These are phyloP conservation scores for Amauroascus verrucosus DNA, from an alignment of 2,329 filamentous ascomycete genomes.

Conservation along the genomic window DNA sequence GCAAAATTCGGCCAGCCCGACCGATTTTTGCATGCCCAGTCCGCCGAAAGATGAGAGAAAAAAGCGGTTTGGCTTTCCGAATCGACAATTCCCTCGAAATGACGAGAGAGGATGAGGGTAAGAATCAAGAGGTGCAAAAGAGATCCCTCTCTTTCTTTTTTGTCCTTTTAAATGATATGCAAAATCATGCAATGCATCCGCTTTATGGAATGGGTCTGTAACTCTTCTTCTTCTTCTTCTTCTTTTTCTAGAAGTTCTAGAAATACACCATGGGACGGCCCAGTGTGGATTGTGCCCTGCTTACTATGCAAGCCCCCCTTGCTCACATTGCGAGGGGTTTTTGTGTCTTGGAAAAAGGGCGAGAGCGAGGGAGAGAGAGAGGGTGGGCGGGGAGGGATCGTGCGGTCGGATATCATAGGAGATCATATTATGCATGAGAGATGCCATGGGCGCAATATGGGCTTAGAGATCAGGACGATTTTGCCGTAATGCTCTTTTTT, in stretches of 20 bases:
- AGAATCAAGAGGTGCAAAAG: too few relatives aligned
- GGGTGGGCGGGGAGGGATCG: neutral
- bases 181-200: too few relatives aligned
- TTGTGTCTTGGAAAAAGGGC: neutral
- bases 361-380: neutral
- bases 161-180: too few relatives aligned
- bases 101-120: too few relatives aligned
- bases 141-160: neutral
- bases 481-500: too few relatives aligned
- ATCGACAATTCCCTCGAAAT: too few relatives aligned
- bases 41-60: neutral
- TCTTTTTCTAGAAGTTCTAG: neutral
- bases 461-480: too few relatives aligned
- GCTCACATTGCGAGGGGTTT: neutral
- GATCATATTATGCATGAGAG: constrained; percentile 2
- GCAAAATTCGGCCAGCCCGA: neutral
- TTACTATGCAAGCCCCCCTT: neutral
- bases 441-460: too few relatives aligned
- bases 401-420: constrained; percentile 3
- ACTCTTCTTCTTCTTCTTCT: neutral
- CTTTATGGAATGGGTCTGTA: too few relatives aligned
- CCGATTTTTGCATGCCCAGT: neutral
- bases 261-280: neutral
- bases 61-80: too few relatives aligned
- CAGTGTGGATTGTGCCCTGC: neutral